phyloP scores from a whole-genome alignment of 83 land plant genomes.

The Diphasiastrum complanatum region DNA sequence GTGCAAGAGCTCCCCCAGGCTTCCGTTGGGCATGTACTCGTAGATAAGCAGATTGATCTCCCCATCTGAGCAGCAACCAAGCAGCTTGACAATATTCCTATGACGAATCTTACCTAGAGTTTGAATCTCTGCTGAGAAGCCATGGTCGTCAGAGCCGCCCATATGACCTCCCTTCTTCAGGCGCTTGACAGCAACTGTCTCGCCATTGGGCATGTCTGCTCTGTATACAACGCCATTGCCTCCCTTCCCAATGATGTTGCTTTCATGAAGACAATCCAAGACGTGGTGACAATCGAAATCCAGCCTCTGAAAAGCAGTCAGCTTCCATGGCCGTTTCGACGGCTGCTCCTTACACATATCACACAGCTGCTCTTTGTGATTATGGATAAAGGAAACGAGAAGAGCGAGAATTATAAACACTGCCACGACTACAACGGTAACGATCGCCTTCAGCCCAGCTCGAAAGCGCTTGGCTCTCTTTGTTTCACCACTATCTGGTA shows the following conservation, averaged over 20 bases:
- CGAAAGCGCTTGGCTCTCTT: too few relatives aligned
- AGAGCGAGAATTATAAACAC: too few relatives aligned
- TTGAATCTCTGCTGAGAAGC: conserved; percentile 66
- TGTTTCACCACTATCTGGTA: too few relatives aligned
- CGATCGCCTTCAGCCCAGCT: too few relatives aligned
- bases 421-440: too few relatives aligned
- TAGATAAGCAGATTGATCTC: conserved; percentile 63
- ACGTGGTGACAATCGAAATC: conserved; percentile 65
- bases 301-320: conserved; percentile 69
- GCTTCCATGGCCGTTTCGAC: conserved; percentile 69
- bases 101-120: conserved; percentile 67
- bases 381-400: too few relatives aligned
- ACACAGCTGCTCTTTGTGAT: too few relatives aligned
- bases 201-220: conserved; percentile 75
- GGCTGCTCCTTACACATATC: too few relatives aligned
- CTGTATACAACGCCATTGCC: conserved; percentile 64
- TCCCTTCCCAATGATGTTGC: conserved; percentile 62
- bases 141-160: conserved; percentile 37
- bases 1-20: conserved; percentile 70
- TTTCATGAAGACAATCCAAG: conserved; percentile 39
- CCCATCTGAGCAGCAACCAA: conserved; percentile 62
- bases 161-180: too few relatives aligned
- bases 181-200: conserved; percentile 71
- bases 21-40: conserved; percentile 83
- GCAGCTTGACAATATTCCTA: conserved; percentile 56